Evolutionary conservation across 352 stramenopile species (phyloP).

Genomic region (Pythium phragmitis): DNA sequence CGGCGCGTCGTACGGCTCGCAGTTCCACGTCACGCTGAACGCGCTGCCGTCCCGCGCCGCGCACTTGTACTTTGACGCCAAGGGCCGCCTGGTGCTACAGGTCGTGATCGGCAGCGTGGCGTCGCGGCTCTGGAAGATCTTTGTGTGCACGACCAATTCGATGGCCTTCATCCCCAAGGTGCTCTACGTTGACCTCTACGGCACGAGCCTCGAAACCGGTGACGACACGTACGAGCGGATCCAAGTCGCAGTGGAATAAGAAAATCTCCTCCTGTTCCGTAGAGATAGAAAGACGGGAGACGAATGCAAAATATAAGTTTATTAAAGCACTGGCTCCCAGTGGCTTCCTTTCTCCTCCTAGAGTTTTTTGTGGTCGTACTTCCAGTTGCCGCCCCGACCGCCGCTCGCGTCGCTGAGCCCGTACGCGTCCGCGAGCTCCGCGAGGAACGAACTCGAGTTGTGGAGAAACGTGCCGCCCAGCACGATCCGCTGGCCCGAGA

Average conservation of each 20-base stretch:
- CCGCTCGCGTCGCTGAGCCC: conserved; percentile 31
- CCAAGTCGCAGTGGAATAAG: conserved; percentile 23
- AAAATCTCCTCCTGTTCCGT: no score
- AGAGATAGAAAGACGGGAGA: no score
- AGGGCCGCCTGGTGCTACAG: conserved; percentile 54
- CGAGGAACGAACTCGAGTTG: conserved; percentile 97
- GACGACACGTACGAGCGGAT: conserved; percentile 69
- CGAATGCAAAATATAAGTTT: conserved; percentile 13
- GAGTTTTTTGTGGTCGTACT: conserved; percentile 63
- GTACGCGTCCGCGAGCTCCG: conserved; percentile 85
- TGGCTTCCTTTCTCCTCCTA: neutral
- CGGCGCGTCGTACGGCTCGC: conserved; percentile 31
- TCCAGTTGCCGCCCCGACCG: conserved; percentile 31
- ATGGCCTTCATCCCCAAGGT: conserved; percentile 72
- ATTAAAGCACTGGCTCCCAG: neutral
- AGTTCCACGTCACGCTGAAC: conserved; percentile 66
- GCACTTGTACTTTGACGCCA: conserved; percentile 58
- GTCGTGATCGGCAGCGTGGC: conserved; percentile 40
- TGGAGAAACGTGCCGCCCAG: conserved; percentile 95
- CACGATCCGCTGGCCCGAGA: conserved; percentile 88
- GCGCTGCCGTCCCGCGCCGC: conserved; percentile 53
- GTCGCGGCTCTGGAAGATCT: conserved; percentile 75
- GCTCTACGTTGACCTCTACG: conserved; percentile 75
- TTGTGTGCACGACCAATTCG: conserved; percentile 57
- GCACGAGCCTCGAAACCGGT: conserved; percentile 45